phyloP scores from a whole-genome alignment of 2,329 filamentous ascomycete genomes.

The Cordyceps pruinosa region DNA sequence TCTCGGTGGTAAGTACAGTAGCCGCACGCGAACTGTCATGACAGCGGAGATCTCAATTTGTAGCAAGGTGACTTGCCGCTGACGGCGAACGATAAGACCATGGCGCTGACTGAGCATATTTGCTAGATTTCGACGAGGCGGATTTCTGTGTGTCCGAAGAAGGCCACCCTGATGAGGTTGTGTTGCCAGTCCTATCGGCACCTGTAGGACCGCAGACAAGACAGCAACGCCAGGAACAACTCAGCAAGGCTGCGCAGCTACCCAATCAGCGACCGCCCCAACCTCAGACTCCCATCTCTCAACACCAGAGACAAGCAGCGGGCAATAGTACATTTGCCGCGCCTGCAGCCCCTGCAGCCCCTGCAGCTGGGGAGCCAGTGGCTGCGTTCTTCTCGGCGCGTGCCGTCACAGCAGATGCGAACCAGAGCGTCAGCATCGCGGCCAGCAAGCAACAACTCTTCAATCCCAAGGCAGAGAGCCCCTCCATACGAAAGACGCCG shows the following conservation, averaged over 20 bases:
- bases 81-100: not conserved
- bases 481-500: conserved; percentile 81
- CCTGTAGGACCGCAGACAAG: not conserved
- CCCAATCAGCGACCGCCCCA: conserved; percentile 1
- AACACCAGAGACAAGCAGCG: not conserved
- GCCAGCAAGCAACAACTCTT: conserved; percentile 48
- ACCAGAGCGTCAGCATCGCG: conserved; percentile 25
- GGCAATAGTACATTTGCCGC: not conserved
- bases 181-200: not conserved
- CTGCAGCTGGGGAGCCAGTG: not conserved
- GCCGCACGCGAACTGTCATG: too few relatives aligned
- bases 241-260: not conserved
- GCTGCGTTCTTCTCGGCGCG: conserved; percentile 13
- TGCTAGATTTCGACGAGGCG: conserved; percentile 62
- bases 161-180: conserved; percentile 70
- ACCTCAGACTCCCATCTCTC: conserved; percentile 9
- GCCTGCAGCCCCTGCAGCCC: not conserved
- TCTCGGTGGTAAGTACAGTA: conserved; percentile 35
- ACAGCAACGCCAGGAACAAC: not conserved
- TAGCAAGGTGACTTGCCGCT: not conserved
- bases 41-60: too few relatives aligned
- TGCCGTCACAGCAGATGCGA: conserved; percentile 2
- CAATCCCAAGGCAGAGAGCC: conserved; percentile 69
- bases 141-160: conserved; percentile 66
- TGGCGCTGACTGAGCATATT: not conserved